These are phyloP conservation scores for Claviceps sp. DNA, from an alignment of 2,329 filamentous ascomycete species.

Conservation along the genomic window DNA sequence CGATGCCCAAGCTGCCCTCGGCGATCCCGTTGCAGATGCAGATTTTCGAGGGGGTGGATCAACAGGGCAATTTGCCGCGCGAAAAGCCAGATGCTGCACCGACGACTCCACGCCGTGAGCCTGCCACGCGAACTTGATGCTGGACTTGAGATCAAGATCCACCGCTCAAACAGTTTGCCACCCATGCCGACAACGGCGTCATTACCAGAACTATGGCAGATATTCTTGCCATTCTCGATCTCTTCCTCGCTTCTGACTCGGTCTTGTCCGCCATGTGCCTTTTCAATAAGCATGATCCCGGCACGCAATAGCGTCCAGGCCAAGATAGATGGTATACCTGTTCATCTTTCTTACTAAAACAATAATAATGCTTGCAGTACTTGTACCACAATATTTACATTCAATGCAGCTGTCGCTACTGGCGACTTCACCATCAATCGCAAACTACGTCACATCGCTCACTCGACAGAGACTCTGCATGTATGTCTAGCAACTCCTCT, in stretches of 20 bases:
- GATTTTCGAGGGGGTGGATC: constrained; percentile 36
- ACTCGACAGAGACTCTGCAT: too few species aligned
- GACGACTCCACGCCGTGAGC: neutral
- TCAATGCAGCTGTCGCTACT: too few species aligned
- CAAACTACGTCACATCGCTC: too few species aligned
- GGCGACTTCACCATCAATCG: too few species aligned
- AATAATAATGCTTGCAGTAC: too few species aligned
- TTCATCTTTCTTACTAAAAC: too few species aligned
- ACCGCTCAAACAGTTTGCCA: constrained; percentile 75
- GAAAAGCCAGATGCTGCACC: neutral
- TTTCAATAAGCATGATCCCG: constrained; percentile 36
- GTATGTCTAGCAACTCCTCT: too few species aligned
- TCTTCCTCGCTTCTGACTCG: constrained; percentile 50
- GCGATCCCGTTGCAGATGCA: constrained; percentile 22
- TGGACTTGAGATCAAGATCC: constrained; percentile 51
- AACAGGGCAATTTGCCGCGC: constrained; percentile 11
- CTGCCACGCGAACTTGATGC: constrained; percentile 53
- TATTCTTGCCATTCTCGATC: too few species aligned
- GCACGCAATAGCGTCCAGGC: too few species aligned
- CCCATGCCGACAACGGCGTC: constrained; percentile 51
- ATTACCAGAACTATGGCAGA: too few species aligned
- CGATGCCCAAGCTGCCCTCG: constrained; percentile 13
- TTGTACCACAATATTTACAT: too few species aligned
- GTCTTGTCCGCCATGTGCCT: constrained; percentile 76
- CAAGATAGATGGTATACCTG: too few species aligned